Evolutionary conservation across 2,329 filamentous ascomycete species (phyloP).

Genomic region (Pyrenophora tritici-repentis): DNA sequence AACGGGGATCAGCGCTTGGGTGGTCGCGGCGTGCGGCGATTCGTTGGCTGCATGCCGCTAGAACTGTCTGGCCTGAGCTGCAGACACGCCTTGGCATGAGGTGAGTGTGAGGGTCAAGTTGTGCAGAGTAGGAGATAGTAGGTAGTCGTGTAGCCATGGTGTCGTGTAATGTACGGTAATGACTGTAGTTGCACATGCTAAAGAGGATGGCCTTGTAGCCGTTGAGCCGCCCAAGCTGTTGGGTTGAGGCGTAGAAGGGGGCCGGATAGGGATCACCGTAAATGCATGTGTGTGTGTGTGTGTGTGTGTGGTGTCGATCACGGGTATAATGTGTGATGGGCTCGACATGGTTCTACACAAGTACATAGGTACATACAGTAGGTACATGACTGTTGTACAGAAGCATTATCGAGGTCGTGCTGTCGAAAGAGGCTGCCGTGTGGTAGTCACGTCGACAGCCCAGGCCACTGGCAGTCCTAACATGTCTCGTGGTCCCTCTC

Average conservation of each 20-base stretch:
- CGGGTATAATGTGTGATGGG: neutral
- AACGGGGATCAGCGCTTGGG: conserved; percentile 38
- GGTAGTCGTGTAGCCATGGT: neutral
- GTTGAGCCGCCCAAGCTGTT: conserved; percentile 7
- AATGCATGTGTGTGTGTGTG: neutral
- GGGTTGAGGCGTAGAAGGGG: neutral
- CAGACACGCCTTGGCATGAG: conserved; percentile 27
- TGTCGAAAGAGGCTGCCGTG: neutral
- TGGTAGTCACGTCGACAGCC: neutral
- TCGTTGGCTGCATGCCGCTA: conserved; percentile 27
- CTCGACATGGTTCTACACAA: neutral
- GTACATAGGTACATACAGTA: too few relatives aligned
- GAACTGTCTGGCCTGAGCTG: conserved; percentile 30
- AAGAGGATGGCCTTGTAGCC: neutral
- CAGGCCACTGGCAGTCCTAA: conserved; percentile 2
- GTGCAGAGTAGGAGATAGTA: conserved; percentile 27
- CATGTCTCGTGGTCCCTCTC: conserved; percentile 28
- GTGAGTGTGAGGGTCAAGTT: conserved; percentile 29
- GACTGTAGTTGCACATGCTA: neutral
- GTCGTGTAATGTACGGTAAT: too few relatives aligned
- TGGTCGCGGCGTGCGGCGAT: conserved; percentile 21
- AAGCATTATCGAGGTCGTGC: too few relatives aligned
- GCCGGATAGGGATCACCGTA: neutral
- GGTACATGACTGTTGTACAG: too few relatives aligned
- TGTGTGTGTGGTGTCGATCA: neutral